A percentile compares a stretch with the other conserved stretches of the same genome.
Evolutionary conservation across 2,329 filamentous ascomycete genomes (phyloP).

Genomic region (Zalaria obscura): DNA sequence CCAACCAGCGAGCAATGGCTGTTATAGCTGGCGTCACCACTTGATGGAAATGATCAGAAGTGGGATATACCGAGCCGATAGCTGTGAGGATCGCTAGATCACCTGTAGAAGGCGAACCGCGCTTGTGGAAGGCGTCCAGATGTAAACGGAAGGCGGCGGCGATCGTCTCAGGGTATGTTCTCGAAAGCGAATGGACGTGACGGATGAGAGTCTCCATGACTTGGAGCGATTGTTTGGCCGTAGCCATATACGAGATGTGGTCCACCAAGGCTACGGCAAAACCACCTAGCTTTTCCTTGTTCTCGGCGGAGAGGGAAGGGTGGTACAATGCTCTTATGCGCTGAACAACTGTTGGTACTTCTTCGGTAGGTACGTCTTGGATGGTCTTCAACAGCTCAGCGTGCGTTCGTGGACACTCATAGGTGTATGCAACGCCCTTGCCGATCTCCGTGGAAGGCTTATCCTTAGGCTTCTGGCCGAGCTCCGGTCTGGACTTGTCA

Average conservation of each 20-base stretch:
- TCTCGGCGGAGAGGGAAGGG: slow-evolving; percentile 67
- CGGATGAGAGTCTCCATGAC: slow-evolving; percentile 69
- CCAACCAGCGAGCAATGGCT: slow-evolving; percentile 70
- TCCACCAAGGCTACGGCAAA: slow-evolving; percentile 56
- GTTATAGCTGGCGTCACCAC: slow-evolving; percentile 84
- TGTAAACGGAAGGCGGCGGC: slow-evolving; percentile 64
- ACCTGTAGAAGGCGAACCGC: slow-evolving; percentile 44
- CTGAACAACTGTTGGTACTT: slow-evolving; percentile 68
- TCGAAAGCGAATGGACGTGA: slow-evolving; percentile 84
- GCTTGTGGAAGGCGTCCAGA: slow-evolving; percentile 41
- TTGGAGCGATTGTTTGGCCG: slow-evolving; percentile 39
- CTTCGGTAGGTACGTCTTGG: slow-evolving; percentile 42
- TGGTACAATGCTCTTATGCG: slow-evolving; percentile 87
- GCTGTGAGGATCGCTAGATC: slow-evolving; percentile 77
- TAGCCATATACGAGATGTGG: slow-evolving; percentile 45
- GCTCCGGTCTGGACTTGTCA: slow-evolving; percentile 4
- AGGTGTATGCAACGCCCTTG: slow-evolving; percentile 59
- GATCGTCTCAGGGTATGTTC: slow-evolving; percentile 68
- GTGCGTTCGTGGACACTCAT: slow-evolving; percentile 68
- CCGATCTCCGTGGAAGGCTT: slow-evolving; percentile 15
- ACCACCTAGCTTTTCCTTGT: slow-evolving; percentile 67
- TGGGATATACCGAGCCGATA: slow-evolving; percentile 74
- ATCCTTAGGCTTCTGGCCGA: slow-evolving; percentile 18
- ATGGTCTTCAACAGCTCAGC: slow-evolving; percentile 56
- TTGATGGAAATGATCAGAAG: slow-evolving; percentile 93